Conservation (phyloP, 106 monocot genomes). For the Allium cepa region DNA sequence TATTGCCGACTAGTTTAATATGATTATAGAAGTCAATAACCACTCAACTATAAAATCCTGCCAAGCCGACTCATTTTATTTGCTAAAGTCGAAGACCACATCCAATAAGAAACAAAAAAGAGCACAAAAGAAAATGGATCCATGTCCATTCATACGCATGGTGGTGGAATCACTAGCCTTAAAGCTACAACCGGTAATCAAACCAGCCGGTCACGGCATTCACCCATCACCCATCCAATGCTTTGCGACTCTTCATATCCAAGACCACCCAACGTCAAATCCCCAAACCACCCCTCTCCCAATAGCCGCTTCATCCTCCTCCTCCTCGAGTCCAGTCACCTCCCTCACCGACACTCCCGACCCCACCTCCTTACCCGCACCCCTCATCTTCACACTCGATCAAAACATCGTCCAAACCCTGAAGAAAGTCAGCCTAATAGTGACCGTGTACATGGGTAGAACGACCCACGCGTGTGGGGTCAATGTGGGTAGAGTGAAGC, state of each 20-base stretch:
- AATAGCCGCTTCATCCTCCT: not conserved
- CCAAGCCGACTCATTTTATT: too few relatives aligned
- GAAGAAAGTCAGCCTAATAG: constrained; percentile 18
- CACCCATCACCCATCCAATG: constrained; percentile 57
- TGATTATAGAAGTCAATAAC: too few relatives aligned
- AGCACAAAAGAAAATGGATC: constrained; percentile 33
- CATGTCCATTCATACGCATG: constrained; percentile 64
- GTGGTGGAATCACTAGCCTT: constrained; percentile 59
- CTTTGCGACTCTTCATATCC: constrained; percentile 45
- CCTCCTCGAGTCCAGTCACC: not conserved
- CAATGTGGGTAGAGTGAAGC: constrained; percentile 9
- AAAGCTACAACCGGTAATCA: constrained; percentile 41
- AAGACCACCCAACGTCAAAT: constrained; percentile 13
- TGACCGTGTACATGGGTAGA: constrained; percentile 25
- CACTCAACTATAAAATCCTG: too few relatives aligned
- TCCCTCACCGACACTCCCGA: constrained; percentile 7
- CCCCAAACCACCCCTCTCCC: constrained; percentile 17
- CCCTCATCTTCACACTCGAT: constrained; percentile 26
- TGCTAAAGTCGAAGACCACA: too few relatives aligned
- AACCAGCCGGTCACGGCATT: constrained; percentile 26
- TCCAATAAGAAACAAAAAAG: not conserved
- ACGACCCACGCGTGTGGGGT: constrained; percentile 28
- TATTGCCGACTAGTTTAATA: too few relatives aligned
- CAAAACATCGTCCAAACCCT: constrained; percentile 1
- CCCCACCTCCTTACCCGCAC: constrained; percentile 10